These are phyloP conservation scores for Fusarium foetens DNA, from an alignment of 2,329 filamentous ascomycete genomes.

Conservation along the genomic window DNA sequence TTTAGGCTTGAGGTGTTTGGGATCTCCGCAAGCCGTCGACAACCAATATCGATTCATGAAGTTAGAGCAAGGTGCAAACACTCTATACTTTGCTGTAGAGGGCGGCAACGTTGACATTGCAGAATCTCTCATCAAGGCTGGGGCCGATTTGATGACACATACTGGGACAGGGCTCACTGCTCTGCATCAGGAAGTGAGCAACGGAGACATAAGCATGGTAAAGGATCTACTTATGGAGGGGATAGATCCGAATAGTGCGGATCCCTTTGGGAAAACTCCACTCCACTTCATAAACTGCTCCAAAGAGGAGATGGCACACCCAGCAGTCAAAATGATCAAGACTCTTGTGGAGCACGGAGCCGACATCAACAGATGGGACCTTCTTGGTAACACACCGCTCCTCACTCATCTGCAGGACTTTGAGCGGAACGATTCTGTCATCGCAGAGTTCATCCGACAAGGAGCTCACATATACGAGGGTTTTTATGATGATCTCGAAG, in stretches of 20 bases:
- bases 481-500: not conserved
- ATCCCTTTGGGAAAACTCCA: not conserved
- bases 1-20: not conserved
- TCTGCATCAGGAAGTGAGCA: conserved; percentile 5
- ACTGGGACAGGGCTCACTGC: not conserved
- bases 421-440: not conserved
- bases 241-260: not conserved
- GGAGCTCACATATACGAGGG: not conserved
- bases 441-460: not conserved
- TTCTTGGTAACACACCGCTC: not conserved
- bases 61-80: conserved; percentile 6
- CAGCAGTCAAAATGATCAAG: not conserved
- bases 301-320: accelerated
- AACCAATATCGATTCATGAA: too few species aligned
- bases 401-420: not conserved
- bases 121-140: not conserved
- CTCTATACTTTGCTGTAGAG: conserved; percentile 18
- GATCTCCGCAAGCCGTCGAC: not conserved
- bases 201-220: not conserved
- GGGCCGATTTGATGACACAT: not conserved
- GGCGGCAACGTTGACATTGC: not conserved
- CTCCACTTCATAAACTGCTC: not conserved
- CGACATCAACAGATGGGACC: not conserved
- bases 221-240: not conserved
- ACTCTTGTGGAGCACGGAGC: not conserved